Conservation (phyloP, 305 asterid species). For the Fraxinus velutina region DNA sequence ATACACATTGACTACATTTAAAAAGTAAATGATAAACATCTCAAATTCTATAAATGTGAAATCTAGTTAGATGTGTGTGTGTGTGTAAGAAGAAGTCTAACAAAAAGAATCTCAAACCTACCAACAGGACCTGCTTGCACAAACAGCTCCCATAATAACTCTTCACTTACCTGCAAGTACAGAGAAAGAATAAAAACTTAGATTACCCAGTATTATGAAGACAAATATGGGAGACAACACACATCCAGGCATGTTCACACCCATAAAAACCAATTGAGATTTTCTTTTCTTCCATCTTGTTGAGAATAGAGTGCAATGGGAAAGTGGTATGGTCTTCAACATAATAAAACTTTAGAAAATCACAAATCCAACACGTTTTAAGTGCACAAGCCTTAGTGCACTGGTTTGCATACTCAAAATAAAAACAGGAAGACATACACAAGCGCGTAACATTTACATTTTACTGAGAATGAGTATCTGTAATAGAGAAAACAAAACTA, state of each 20-base stretch:
- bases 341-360: neutral
- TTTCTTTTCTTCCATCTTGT: neutral
- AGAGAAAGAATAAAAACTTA: slow-evolving; percentile 13
- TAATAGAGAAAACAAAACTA: neutral
- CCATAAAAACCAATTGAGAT: neutral
- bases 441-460: neutral
- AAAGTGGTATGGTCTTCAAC: neutral
- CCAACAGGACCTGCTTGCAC: slow-evolving; percentile 98
- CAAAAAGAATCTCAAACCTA: slow-evolving; percentile 25
- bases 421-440: neutral
- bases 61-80: no score
- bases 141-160: slow-evolving; percentile 82
- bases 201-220: neutral
- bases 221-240: neutral
- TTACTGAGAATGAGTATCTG: neutral
- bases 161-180: slow-evolving; percentile 67
- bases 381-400: neutral
- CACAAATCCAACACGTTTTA: neutral
- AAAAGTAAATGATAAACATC: slow-evolving; percentile 3
- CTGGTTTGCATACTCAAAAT: neutral
- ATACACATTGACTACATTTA: slow-evolving; percentile 66
- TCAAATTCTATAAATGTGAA: neutral
- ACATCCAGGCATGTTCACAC: neutral
- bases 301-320: neutral
- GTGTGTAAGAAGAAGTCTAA: neutral